These are phyloP conservation scores for Lecanicillium sp. DNA, from an alignment of 2,329 filamentous ascomycete species.

Conservation along the genomic window DNA sequence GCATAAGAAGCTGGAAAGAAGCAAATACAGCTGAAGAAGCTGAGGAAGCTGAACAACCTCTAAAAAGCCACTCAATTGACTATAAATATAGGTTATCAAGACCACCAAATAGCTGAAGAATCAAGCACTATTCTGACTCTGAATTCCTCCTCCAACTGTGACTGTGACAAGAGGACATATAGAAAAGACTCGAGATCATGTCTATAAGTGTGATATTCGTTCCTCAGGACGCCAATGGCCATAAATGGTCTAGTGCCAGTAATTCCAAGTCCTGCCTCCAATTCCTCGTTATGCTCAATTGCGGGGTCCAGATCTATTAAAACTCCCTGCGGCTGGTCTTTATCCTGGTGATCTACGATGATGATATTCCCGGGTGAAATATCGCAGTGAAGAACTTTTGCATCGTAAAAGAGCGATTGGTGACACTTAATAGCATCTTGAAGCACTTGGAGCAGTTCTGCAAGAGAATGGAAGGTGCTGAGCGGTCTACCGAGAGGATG, in stretches of 20 bases:
- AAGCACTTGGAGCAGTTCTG: slow-evolving; percentile 12
- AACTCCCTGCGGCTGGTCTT: slow-evolving; percentile 7
- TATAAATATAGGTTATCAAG: no score
- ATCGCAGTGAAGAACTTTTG: slow-evolving; percentile 11
- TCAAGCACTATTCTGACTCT: no score
- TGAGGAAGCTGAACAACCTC: no score
- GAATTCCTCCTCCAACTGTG: no score
- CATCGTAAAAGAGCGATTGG: slow-evolving; percentile 9
- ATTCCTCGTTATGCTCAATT: slow-evolving; percentile 7
- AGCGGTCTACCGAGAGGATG: slow-evolving; percentile 13
- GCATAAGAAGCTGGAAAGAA: no score
- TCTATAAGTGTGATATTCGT: slow-evolving; percentile 12
- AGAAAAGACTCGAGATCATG: slow-evolving; percentile 21
- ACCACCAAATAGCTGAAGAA: no score
- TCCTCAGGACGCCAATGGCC: slow-evolving; percentile 14
- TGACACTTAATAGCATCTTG: slow-evolving; percentile 14
- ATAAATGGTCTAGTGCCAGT: slow-evolving; percentile 15
- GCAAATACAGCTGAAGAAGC: no score
- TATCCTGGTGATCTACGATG: slow-evolving; percentile 4
- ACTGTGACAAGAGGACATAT: slow-evolving; percentile 16
- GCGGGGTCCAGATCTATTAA: slow-evolving; percentile 15
- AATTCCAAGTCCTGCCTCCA: slow-evolving; percentile 3
- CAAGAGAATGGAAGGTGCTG: slow-evolving; percentile 10
- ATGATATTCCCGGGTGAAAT: slow-evolving; percentile 14
- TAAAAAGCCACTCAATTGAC: no score